Conservation (phyloP, 1,284 basidiomycete species). For the Microbotryomycetes sp. region DNA sequence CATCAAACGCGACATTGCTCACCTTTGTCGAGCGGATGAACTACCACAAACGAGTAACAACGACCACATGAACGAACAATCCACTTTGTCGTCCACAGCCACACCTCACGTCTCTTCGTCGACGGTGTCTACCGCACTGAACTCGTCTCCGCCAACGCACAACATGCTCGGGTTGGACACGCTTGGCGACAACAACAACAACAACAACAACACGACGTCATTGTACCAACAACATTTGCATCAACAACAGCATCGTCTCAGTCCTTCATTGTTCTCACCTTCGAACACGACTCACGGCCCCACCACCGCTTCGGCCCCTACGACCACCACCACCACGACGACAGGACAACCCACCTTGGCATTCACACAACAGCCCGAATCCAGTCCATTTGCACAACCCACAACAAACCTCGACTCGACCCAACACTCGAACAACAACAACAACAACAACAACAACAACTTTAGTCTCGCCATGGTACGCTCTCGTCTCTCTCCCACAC, state of each 20-base stretch:
- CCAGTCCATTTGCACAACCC: background rate
- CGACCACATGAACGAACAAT: too few species aligned
- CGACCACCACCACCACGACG: background rate
- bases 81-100: too few species aligned
- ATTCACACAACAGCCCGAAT: background rate
- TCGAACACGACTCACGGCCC: background rate
- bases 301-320: background rate
- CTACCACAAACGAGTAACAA: conserved; percentile 2
- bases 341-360: background rate
- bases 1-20: conserved; percentile 47
- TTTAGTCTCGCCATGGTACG: conserved; percentile 33
- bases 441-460: conserved; percentile 8
- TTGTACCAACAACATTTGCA: too few species aligned
- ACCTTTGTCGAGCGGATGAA: conserved; percentile 42
- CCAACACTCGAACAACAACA: background rate
- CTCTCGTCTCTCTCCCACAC: background rate
- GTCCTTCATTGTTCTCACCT: background rate
- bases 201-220: background rate
- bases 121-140: background rate
- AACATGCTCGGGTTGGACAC: background rate
- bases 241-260: background rate
- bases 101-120: background rate
- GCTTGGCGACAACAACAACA: background rate
- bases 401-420: background rate
- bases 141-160: background rate